Evolutionary conservation across 176 grass and related monocot species (phyloP).

Genomic region (Cenchrus fungigraminus): DNA sequence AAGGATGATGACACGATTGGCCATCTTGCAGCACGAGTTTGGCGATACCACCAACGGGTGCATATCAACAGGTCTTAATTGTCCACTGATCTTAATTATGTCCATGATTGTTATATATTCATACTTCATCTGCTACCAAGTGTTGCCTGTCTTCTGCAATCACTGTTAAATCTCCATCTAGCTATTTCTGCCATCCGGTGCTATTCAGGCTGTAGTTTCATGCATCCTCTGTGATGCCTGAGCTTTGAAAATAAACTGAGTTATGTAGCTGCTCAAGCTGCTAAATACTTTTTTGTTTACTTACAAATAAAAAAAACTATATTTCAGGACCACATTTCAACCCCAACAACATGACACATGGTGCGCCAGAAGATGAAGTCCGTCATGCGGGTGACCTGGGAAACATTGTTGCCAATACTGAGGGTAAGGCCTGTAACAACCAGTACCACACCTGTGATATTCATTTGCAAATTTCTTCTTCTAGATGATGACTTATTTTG

Average conservation of each 20-base stretch:
- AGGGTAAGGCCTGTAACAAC: conserved; percentile 50
- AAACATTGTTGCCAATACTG: conserved; percentile 86
- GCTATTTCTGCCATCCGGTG: background rate
- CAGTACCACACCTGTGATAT: conserved; percentile 11
- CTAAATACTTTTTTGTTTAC: background rate
- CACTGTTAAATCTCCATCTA: background rate
- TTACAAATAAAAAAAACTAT: conserved; percentile 22
- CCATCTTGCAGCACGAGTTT: conserved; percentile 72
- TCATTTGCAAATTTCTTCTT: background rate
- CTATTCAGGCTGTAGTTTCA: background rate
- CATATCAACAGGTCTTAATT: conserved; percentile 81
- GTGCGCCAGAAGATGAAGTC: conserved; percentile 78
- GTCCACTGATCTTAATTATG: background rate
- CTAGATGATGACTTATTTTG: conserved; percentile 24
- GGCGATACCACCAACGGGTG: conserved; percentile 94
- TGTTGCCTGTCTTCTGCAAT: background rate
- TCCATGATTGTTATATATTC: background rate
- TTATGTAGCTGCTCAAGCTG: background rate
- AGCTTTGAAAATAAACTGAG: conserved; percentile 6
- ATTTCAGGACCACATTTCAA: conserved; percentile 89
- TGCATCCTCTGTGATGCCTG: background rate
- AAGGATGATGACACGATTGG: background rate
- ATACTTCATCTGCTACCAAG: background rate
- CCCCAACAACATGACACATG: conserved; percentile 71
- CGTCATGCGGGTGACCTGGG: conserved; percentile 92